Percentiles rank a stretch among this genome's conserved stretches.
Evolutionary conservation across 2,329 filamentous ascomycete genomes (phyloP).

Genomic region (Claviceps fusiformis): DNA sequence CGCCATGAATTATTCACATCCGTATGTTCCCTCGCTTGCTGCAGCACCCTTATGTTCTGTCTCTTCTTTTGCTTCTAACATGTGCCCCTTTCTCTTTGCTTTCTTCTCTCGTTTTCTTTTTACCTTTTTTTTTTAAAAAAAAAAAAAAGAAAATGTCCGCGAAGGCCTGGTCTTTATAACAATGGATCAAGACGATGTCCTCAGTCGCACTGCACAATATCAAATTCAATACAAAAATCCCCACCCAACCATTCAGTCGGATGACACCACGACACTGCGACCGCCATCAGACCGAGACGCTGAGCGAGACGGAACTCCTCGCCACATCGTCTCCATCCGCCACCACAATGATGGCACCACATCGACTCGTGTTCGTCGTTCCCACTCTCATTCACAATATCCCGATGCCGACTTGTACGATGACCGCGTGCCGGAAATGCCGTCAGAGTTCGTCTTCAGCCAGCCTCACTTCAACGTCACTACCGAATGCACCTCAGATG

Average conservation of each 20-base stretch:
- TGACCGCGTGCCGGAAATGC: conserved; percentile 39
- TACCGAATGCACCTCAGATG: conserved; percentile 48
- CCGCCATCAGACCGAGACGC: conserved; percentile 12
- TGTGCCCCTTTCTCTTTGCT: neutral
- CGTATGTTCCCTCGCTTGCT: conserved; percentile 42
- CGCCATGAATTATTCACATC: conserved; percentile 62
- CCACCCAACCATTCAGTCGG: conserved; percentile 2
- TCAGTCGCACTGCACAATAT: conserved; percentile 60
- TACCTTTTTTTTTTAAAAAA: neutral
- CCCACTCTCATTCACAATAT: conserved; percentile 19
- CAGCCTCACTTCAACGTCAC: conserved; percentile 39
- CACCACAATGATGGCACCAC: conserved; percentile 38
- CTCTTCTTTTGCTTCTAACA: neutral
- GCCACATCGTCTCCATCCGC: conserved; percentile 35
- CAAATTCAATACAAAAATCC: conserved; percentile 49
- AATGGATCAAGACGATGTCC: conserved; percentile 67
- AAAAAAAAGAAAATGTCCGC: conserved; percentile 37
- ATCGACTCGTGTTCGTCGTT: conserved; percentile 3
- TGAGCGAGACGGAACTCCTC: conserved; percentile 9
- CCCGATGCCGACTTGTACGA: conserved; percentile 27
- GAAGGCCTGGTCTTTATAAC: conserved; percentile 87
- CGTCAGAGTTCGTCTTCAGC: conserved; percentile 36
- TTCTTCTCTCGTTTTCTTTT: neutral
- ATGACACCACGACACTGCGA: neutral
- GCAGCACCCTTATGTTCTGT: neutral